phyloP scores from a whole-genome alignment of 257 asterid species.

The Fraxinus quadrangulata region DNA sequence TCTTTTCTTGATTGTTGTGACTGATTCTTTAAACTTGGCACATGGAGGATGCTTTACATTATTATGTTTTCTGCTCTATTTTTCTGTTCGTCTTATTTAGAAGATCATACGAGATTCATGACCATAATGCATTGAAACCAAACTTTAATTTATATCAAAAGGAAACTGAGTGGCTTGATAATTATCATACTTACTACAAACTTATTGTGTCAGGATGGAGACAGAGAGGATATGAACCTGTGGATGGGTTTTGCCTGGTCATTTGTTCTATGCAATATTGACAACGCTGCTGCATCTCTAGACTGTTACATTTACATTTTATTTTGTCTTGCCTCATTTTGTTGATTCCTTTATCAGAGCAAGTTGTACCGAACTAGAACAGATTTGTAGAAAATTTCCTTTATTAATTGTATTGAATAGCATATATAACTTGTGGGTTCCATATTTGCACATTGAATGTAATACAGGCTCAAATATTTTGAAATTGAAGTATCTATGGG shows the following conservation, averaged over 20 bases:
- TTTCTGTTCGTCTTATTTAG: neutral
- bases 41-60: neutral
- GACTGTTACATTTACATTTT: neutral
- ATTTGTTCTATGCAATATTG: neutral
- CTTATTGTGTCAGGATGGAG: neutral
- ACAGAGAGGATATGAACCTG: neutral
- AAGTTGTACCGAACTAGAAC: neutral
- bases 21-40: neutral
- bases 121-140: too few species aligned
- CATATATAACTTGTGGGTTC: neutral
- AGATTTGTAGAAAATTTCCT: neutral
- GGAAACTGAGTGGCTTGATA: neutral
- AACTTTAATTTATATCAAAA: neutral
- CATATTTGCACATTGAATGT: neutral
- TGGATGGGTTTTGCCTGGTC: neutral
- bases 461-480: neutral
- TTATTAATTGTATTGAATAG: too few species aligned
- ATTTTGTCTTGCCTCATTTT: neutral
- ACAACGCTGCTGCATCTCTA: neutral
- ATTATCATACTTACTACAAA: neutral
- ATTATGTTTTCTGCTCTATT: neutral
- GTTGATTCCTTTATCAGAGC: neutral
- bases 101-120: neutral
- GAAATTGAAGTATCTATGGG: neutral
- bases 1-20: neutral